Percentiles rank a stretch among this genome's conserved stretches.
Conservation (phyloP, 2,329 filamentous ascomycete genomes). For the Biscogniauxia marginata region DNA sequence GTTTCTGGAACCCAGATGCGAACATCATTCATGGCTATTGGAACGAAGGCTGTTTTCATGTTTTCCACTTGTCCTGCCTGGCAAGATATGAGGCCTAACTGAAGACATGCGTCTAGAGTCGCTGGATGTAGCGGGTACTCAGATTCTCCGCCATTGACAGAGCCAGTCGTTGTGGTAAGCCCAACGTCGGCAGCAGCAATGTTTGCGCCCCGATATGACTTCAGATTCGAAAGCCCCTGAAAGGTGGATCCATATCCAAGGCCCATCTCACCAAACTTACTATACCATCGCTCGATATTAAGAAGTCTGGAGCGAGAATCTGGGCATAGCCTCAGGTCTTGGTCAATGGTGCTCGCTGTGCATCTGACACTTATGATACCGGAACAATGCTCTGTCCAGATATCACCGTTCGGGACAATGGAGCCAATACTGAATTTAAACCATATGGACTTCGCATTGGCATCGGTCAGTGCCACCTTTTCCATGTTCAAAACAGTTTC, state of each 20-base stretch:
- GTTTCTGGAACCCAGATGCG: no score
- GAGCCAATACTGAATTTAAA: slow-evolving; percentile 13
- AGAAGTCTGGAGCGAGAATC: background rate
- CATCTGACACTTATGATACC: slow-evolving; percentile 3
- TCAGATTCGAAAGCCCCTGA: slow-evolving; percentile 8
- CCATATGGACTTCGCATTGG: slow-evolving; percentile 4
- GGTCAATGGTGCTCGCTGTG: no score
- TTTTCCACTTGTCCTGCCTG: slow-evolving; percentile 14
- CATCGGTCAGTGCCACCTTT: slow-evolving; percentile 1
- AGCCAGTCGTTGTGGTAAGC: slow-evolving; percentile 3
- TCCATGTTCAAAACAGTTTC: slow-evolving; percentile 13
- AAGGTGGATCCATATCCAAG: slow-evolving; percentile 12
- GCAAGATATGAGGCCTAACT: slow-evolving; percentile 20
- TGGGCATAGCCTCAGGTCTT: slow-evolving; percentile 4
- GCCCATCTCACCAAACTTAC: slow-evolving; percentile 8
- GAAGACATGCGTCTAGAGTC: slow-evolving; percentile 16
- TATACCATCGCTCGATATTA: slow-evolving; percentile 13
- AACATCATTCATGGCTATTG: slow-evolving; percentile 1
- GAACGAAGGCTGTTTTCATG: slow-evolving; percentile 13
- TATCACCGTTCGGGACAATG: background rate
- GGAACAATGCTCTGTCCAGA: slow-evolving; percentile 10
- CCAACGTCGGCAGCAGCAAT: slow-evolving; percentile 1
- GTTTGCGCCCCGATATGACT: slow-evolving; percentile 10
- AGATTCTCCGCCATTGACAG: slow-evolving; percentile 16
- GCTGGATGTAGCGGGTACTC: slow-evolving; percentile 21